Percentiles rank a stretch among this genome's conserved stretches.
phyloP scores from a whole-genome alignment of 352 stramenopile genomes.

The Peronosclerospora sorghi region DNA sequence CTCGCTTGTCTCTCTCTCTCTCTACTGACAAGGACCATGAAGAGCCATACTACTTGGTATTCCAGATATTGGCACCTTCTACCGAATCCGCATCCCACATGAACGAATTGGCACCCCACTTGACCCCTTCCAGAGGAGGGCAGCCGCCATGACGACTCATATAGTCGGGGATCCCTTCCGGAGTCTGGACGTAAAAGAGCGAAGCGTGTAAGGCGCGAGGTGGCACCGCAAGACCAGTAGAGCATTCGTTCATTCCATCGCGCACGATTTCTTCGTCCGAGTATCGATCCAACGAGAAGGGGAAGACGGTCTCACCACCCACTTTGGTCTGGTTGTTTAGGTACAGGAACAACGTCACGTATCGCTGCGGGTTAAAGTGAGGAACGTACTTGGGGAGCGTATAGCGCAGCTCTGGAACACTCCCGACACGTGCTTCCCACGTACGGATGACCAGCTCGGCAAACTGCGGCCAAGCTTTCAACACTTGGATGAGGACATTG shows the following conservation, averaged over 20 bases:
- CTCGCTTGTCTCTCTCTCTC: no score
- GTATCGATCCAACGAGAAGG: conserved; percentile 67
- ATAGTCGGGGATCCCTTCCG: conserved; percentile 50
- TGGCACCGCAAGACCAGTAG: conserved; percentile 56
- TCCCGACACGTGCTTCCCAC: conserved; percentile 47
- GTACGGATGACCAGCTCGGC: conserved; percentile 51
- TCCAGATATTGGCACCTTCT: conserved; percentile 74
- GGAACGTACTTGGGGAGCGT: conserved; percentile 49
- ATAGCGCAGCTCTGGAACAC: conserved; percentile 34
- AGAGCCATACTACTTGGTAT: conserved; percentile 67
- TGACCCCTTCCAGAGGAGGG: conserved; percentile 71
- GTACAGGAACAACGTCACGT: conserved; percentile 95
- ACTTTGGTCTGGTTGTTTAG: conserved; percentile 91
- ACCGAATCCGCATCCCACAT: conserved; percentile 80
- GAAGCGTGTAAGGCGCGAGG: conserved; percentile 59
- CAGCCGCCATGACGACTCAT: conserved; percentile 79
- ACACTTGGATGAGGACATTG: conserved; percentile 52
- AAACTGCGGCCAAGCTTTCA: conserved; percentile 48
- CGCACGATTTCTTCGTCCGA: conserved; percentile 59
- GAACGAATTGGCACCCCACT: conserved; percentile 81
- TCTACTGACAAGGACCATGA: no score
- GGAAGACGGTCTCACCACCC: conserved; percentile 96
- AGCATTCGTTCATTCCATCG: conserved; percentile 75
- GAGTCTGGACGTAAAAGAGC: conserved; percentile 80
- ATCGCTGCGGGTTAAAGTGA: conserved; percentile 88